These are phyloP conservation scores for Mycotypha africana DNA, from an alignment of 371 early-diverging fungal genomes.

Conservation along the genomic window DNA sequence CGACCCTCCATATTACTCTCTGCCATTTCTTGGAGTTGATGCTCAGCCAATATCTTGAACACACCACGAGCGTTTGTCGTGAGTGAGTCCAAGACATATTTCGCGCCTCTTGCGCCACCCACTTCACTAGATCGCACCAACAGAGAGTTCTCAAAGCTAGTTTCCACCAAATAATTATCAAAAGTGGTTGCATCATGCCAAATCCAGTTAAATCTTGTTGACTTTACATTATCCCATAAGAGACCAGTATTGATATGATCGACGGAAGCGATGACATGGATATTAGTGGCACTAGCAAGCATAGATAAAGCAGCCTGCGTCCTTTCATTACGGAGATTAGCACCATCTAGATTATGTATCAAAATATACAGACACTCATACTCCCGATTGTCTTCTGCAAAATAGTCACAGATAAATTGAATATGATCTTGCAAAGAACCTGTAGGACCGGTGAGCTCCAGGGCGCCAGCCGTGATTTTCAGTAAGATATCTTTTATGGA, in stretches of 20 bases:
- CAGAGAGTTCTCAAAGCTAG: constrained; percentile 74
- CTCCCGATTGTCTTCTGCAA: constrained; percentile 38
- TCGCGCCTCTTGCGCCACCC: constrained; percentile 65
- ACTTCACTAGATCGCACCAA: constrained; percentile 52
- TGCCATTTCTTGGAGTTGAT: constrained; percentile 63
- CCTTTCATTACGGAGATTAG: constrained; percentile 68
- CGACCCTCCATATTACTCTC: constrained; percentile 29
- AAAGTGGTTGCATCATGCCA: constrained; percentile 92
- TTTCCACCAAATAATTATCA: constrained; percentile 74
- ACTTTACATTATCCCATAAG: constrained; percentile 77
- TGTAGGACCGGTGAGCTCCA: constrained; percentile 24
- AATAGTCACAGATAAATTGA: constrained; percentile 57
- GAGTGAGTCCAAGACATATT: constrained; percentile 79
- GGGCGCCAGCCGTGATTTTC: constrained; percentile 49
- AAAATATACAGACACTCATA: constrained; percentile 63
- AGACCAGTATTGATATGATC: constrained; percentile 89
- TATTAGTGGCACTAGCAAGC: constrained; percentile 60
- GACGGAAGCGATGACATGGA: constrained; percentile 79
- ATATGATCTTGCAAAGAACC: constrained; percentile 63
- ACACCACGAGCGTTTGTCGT: constrained; percentile 79
- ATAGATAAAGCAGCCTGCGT: constrained; percentile 60
- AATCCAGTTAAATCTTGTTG: constrained; percentile 70
- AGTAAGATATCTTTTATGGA: constrained; percentile 66
- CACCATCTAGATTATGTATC: constrained; percentile 90
- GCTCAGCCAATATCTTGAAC: constrained; percentile 69